Base-by-base conservation (phyloP, 148 eudicot genomes). In the Oxyria digyna region DNA sequence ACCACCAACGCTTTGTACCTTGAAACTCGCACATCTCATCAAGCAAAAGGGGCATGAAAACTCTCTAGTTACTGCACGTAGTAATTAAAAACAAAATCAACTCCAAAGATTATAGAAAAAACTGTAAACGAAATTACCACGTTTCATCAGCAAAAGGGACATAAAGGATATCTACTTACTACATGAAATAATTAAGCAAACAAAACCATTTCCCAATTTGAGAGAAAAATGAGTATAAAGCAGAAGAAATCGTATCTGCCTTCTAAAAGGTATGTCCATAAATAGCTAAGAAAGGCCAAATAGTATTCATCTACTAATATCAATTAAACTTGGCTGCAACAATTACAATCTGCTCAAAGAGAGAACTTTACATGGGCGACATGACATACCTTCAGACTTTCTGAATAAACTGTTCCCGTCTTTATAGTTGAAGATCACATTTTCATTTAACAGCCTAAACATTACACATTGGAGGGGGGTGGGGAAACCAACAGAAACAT, bases 21-120 rank as follows among this genome's bases (percentile, higher is more conserved):
- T 85, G 80, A 85, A 90, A 78, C 96, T 90, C 37, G 88, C 87
- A 73, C 96, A 90, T 77, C 82, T 84, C 71, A 88, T 81, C 82
- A 94, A 80, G 80, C 98, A 94, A 74, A 94, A 94, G 63, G 98
- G 92, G 73, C 98, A 94, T 14, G 96, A 70, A 69, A 90, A 94
- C 67, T 88, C 84, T 77, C 83, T 84, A 9, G 96, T 88, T 67
- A 90, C 98, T 94, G 89, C 82, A 75, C 45, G 33, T 72, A 62
- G 42, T 66, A 31, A 11, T 71, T 71, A 24, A 68, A 62, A 65
- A 72, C 37, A 67, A 66, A 48, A 59, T 52, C 42, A 57, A 57
- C 63, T 52, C 9, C 55, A 57, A 69, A 41, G 35, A 8, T 48
- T 10, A 37, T 8, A 65, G 52, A 33, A 65, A 26, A 27, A 23